Percentiles rank a stretch among this genome's conserved stretches.
phyloP scores from a whole-genome alignment of 345 rosid genomes.

The Salix caprea region DNA sequence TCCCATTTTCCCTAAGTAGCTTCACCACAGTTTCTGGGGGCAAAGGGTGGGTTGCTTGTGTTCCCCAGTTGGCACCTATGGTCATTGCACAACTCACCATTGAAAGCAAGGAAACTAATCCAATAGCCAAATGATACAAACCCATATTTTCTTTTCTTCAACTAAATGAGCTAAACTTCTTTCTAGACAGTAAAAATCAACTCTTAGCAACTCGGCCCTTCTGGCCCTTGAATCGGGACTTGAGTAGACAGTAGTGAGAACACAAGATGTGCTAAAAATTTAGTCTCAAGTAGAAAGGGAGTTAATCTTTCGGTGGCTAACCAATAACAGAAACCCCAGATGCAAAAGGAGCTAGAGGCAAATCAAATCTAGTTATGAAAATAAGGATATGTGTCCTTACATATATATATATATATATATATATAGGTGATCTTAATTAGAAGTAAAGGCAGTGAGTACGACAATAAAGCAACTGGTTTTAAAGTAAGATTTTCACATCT shows the following conservation, averaged over 20 bases:
- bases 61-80: slow-evolving; percentile 72
- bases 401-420: neutral
- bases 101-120: slow-evolving; percentile 22
- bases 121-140: slow-evolving; percentile 20
- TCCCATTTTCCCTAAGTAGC: slow-evolving; percentile 60
- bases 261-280: neutral
- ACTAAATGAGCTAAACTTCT: neutral
- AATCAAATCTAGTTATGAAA: neutral
- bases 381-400: neutral
- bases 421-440: neutral
- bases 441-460: neutral
- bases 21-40: slow-evolving; percentile 70
- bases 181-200: neutral
- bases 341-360: neutral
- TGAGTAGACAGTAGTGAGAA: neutral
- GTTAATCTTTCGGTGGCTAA: neutral
- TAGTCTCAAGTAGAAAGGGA: neutral
- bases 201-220: neutral
- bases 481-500: neutral
- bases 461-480: neutral
- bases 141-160: slow-evolving; percentile 17
- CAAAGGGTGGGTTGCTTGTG: slow-evolving; percentile 72
- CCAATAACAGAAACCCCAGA: neutral
- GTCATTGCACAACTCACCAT: slow-evolving; percentile 35
- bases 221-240: neutral